Conservation (phyloP, 2,329 filamentous ascomycete genomes). For the Cadophora sp. region DNA sequence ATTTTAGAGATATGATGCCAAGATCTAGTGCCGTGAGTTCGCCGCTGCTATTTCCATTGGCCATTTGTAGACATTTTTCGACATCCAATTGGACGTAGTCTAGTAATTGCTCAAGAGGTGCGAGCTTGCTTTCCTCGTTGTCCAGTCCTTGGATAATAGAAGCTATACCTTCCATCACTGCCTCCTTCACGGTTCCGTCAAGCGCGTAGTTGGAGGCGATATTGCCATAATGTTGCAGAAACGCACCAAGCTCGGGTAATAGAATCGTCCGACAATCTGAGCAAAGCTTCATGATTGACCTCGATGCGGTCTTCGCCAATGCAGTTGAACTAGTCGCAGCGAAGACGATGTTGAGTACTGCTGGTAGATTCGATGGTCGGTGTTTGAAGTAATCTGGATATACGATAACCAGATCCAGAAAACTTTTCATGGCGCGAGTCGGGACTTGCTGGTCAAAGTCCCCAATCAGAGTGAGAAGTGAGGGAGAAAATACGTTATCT, state of each 20-base stretch:
- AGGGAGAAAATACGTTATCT: conserved; percentile 64
- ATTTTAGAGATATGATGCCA: conserved; percentile 61
- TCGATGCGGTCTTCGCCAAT: conserved; percentile 72
- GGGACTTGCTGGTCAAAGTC: conserved; percentile 61
- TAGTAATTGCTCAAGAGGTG: conserved; percentile 63
- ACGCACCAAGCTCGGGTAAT: conserved; percentile 69
- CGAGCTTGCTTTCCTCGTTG: conserved; percentile 59
- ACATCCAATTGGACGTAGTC: conserved; percentile 68
- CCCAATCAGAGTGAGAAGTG: conserved; percentile 62
- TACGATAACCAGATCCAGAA: conserved; percentile 72
- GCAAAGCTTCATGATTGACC: conserved; percentile 76
- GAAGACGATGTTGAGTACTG: conserved; percentile 78
- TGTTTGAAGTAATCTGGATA: conserved; percentile 81
- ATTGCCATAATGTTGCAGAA: conserved; percentile 74
- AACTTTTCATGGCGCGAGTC: conserved; percentile 68
- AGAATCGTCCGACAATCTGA: conserved; percentile 75
- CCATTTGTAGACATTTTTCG: conserved; percentile 45
- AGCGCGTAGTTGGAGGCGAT: conserved; percentile 65
- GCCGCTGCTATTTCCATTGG: conserved; percentile 10
- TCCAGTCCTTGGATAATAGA: conserved; percentile 76
- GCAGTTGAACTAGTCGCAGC: conserved; percentile 66
- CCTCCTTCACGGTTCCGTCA: conserved; percentile 74
- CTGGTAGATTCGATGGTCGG: conserved; percentile 69
- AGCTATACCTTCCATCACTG: conserved; percentile 75
- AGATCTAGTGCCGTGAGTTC: conserved; percentile 45